Evolutionary conservation across 176 grass and related monocot genomes (phyloP).

Genomic region (Lolium multiflorum): DNA sequence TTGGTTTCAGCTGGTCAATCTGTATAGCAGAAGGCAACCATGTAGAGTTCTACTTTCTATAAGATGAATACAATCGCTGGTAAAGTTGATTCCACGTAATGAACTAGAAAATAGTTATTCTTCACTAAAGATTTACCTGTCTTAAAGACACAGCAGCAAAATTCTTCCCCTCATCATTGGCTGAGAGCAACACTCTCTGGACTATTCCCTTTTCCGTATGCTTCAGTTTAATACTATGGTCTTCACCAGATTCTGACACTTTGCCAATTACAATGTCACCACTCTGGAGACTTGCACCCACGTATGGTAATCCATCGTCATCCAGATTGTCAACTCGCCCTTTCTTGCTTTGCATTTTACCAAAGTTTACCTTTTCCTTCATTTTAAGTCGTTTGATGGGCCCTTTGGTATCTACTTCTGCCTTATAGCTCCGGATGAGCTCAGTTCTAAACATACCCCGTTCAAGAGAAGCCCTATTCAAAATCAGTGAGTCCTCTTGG

Average conservation of each 20-base stretch:
- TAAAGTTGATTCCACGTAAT: conserved; percentile 38
- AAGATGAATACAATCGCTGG: conserved; percentile 14
- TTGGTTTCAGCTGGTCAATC: conserved; percentile 2
- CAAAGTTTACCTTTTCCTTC: conserved; percentile 86
- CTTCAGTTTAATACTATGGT: conserved; percentile 87
- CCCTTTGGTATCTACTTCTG: conserved; percentile 85
- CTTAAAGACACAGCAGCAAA: conserved; percentile 90
- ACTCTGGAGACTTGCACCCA: conserved; percentile 90
- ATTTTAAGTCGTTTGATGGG: conserved; percentile 55
- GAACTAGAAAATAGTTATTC: conserved; percentile 23
- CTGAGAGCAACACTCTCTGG: conserved; percentile 86
- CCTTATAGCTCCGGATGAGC: conserved; percentile 86
- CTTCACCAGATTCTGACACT: conserved; percentile 85
- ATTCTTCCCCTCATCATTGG: conserved; percentile 95
- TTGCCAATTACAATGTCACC: conserved; percentile 95
- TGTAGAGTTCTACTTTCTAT: conserved; percentile 23
- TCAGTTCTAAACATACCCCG: conserved; percentile 93
- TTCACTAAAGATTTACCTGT: conserved; percentile 62
- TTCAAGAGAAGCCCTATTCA: conserved; percentile 95
- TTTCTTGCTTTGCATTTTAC: conserved; percentile 92
- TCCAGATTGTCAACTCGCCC: conserved; percentile 92
- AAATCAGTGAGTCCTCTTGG: conserved; percentile 96
- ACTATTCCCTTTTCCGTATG: conserved; percentile 99
- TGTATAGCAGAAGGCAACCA: conserved; percentile 15
- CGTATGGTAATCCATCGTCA: conserved; percentile 89